These are phyloP conservation scores for Rhododendron ferrugineum DNA, from an alignment of 148 eudicot genomes.

Conservation along the genomic window DNA sequence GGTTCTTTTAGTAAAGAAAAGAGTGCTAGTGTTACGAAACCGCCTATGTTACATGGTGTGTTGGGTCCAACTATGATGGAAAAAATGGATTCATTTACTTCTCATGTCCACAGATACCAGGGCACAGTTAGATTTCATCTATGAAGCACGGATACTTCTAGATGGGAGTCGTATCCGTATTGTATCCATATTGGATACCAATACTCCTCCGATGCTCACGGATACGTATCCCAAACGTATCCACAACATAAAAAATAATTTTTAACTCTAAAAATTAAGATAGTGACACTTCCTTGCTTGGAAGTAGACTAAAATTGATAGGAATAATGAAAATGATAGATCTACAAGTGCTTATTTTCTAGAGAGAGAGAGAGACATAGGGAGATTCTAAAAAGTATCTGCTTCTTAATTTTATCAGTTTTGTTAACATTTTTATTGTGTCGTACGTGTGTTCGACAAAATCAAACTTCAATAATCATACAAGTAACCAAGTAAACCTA, in stretches of 20 bases:
- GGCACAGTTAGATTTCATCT: background rate
- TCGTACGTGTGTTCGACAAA: background rate
- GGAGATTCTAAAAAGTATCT: background rate
- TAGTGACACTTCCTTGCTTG: background rate
- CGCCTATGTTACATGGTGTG: background rate
- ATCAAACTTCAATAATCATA: background rate
- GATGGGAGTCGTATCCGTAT: too few species aligned
- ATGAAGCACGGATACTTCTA: too few species aligned
- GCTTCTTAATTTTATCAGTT: background rate
- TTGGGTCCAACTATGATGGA: background rate
- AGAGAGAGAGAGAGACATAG: background rate
- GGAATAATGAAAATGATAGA: background rate
- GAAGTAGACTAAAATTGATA: background rate
- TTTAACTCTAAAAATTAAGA: background rate
- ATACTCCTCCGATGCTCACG: background rate
- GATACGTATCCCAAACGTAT: too few species aligned
- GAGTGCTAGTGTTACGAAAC: background rate
- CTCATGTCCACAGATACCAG: background rate
- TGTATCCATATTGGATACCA: too few species aligned
- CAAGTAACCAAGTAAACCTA: background rate
- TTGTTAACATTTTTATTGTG: background rate
- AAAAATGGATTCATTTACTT: background rate
- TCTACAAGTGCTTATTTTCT: background rate
- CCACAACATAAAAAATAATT: background rate
- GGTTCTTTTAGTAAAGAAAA: background rate